Percentiles rank a stretch among this genome's conserved stretches.
Evolutionary conservation across 148 eudicot species (phyloP).

Genomic region (Dysphania ambrosioides): DNA sequence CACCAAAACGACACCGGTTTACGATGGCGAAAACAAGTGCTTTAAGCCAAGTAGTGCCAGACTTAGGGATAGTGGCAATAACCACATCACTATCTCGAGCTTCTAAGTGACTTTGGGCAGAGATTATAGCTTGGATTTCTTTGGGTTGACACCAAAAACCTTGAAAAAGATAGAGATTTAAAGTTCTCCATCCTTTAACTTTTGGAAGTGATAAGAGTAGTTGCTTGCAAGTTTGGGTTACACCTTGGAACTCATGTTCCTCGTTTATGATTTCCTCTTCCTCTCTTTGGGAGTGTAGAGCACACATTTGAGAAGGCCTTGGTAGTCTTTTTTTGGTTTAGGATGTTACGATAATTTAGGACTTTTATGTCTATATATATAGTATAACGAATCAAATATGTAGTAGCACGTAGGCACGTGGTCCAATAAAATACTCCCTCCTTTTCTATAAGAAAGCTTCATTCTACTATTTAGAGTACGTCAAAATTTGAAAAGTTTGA

Average conservation of each 20-base stretch:
- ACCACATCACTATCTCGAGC: slow-evolving; percentile 43
- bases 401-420: no score
- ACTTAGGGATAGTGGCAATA: slow-evolving; percentile 48
- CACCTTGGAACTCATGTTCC: slow-evolving; percentile 20
- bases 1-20: slow-evolving; percentile 17
- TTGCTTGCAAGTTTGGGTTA: slow-evolving; percentile 22
- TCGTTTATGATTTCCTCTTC: background rate
- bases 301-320: slow-evolving; percentile 16
- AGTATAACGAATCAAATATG: no score
- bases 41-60: slow-evolving; percentile 73
- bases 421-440: no score
- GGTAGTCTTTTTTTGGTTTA: background rate
- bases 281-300: slow-evolving; percentile 4
- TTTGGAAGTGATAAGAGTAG: slow-evolving; percentile 38
- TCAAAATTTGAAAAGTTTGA: no score
- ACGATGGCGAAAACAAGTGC: slow-evolving; percentile 46
- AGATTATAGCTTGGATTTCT: slow-evolving; percentile 40
- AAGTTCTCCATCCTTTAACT: slow-evolving; percentile 43
- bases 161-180: slow-evolving; percentile 37
- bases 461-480: no score
- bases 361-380: no score
- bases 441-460: no score
- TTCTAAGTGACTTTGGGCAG: slow-evolving; percentile 32
- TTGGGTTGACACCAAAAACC: slow-evolving; percentile 51
- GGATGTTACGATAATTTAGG: no score